Evolutionary conservation across 768 basidiomycete genomes (phyloP), one percentile per base, ranked within the genome.

Genomic region (Dacryopinax primogenitus): DNA sequence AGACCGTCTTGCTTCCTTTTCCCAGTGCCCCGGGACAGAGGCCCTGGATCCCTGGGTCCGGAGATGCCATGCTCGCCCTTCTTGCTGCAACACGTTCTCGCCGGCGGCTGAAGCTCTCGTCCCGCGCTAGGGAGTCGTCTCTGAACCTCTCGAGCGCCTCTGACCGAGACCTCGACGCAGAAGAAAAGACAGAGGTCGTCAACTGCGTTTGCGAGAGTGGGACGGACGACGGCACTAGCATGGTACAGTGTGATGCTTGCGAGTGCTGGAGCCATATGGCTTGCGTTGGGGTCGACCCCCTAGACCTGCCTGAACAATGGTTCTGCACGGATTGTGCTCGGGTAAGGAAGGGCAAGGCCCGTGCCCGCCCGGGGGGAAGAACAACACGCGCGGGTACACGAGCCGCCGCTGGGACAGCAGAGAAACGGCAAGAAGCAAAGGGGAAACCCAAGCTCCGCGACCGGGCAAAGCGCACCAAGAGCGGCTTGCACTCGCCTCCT

Each of bases 241-340:
- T 58, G 51, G 51, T 58, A 13, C 51, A 58, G 30, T 58, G 51
- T 32, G 51, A 58, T 30, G 4, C 26, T 3, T 58, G 51, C 51
- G 51, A 58, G 51, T 58, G 30, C 51, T 58, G 51, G 51, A 58
- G 51, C 30, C 51, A 58, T 21, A 58, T 58, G 51, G 26, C 26
- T 15, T 58, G 51, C 21, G 51, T 58, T 9, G 51, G 13, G 26
- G 30, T 58, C 26, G 51, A 58, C 30, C 51, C 23, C 26, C 26
- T 28, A 3, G 4, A 58, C 26, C 51, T 58, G 51, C 51, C 51
- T 3, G 30, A 58, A 15, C 23, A 26, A 30, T 58, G 51, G 51
- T 58, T 58, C 51, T 58, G 51, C 51, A 58, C 9, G 30, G 21
- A 30, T 58, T 32, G 51, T 58, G 51, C 51, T 11, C 12, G 51